Base-by-base conservation (phyloP, 257 asterid genomes). In the Ajuga chamaepitys region DNA sequence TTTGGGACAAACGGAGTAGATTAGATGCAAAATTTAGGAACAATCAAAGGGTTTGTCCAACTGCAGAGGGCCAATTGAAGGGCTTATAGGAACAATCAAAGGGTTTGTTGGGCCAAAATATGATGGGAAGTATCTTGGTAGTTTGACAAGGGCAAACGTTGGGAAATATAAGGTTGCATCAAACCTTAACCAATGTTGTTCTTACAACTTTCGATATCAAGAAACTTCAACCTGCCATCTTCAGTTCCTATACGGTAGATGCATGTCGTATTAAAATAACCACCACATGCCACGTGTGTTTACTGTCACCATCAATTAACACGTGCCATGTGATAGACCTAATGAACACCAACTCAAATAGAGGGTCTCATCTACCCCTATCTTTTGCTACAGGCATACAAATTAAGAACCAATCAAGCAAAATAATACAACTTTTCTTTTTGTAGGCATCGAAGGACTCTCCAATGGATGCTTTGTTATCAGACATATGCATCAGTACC, bases 401-500 rank as follows among this genome's bases (percentile, higher is more conserved):
- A n/a, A n/a, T n/a, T n/a, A n/a, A n/a, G n/a, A n/a, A n/a, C n/a
- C n/a, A n/a, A n/a, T n/a, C n/a, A n/a, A n/a, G n/a, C n/a, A n/a
- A n/a, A n/a, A n/a, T n/a, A n/a, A n/a, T n/a, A n/a, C n/a, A n/a
- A n/a, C n/a, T n/a, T n/a, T n/a, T n/a, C 5, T 3, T 26, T 70
- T 16, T 52, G 66, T 69, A 78, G 83, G 78, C 73, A 34, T 24
- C 63, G 8, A 30, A 71, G 25, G 37, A 56, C 9, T 72, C 81
- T 18, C 9, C 60, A 32, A 68, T 64, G 75, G 85, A 86, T 58
- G 87, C 84, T 0, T 14, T 71, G 21, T 53, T 86, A 59, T 77
- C 95, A 2, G 92, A 87, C 72, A 68, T 82, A 75, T 87, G 87
- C 75, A 78, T 82, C 9, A 37, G 83, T 61, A 86, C 95, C 32